A percentile compares a stretch with the other conserved stretches of the same genome.
phyloP scores from a whole-genome alignment of 2,329 filamentous ascomycete genomes.

The Keithomyces neogunnii region DNA sequence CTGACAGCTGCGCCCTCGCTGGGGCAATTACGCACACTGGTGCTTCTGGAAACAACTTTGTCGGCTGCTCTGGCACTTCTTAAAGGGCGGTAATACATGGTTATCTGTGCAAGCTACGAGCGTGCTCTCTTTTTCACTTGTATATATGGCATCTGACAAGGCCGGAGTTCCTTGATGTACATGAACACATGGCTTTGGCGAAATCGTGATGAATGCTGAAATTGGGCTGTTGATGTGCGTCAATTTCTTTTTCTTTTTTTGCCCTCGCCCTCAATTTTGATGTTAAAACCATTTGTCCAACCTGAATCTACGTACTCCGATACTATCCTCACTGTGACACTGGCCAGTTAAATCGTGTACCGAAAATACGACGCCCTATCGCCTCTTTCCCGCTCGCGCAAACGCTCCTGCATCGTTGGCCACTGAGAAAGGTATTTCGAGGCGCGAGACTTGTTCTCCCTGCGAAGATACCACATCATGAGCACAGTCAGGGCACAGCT shows the following conservation, averaged over 20 bases:
- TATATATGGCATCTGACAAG: background rate
- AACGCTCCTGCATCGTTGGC: conserved; percentile 46
- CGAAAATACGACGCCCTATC: conserved; percentile 47
- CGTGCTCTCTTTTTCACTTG: background rate
- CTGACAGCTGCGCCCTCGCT: conserved; percentile 44
- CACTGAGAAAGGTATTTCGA: conserved; percentile 15
- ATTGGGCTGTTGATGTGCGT: too few relatives aligned
- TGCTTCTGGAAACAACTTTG: conserved; percentile 59
- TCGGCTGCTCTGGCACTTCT: conserved; percentile 40
- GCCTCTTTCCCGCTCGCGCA: conserved; percentile 42
- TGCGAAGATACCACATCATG: conserved; percentile 49
- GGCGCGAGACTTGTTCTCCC: conserved; percentile 46
- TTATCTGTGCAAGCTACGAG: background rate
- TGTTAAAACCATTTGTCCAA: too few relatives aligned
- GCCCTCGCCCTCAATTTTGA: background rate
- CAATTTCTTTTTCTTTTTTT: too few relatives aligned
- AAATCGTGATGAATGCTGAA: background rate
- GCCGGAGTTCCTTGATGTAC: background rate
- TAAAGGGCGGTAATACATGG: background rate
- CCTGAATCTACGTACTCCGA: too few relatives aligned
- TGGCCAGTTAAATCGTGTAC: background rate
- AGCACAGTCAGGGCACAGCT: conserved; percentile 38
- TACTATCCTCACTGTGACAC: too few relatives aligned
- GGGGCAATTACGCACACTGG: conserved; percentile 64
- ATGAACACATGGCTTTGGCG: background rate